Conservation (phyloP, 2,329 filamentous ascomycete species). For the Pseudogymnoascus sp. region DNA sequence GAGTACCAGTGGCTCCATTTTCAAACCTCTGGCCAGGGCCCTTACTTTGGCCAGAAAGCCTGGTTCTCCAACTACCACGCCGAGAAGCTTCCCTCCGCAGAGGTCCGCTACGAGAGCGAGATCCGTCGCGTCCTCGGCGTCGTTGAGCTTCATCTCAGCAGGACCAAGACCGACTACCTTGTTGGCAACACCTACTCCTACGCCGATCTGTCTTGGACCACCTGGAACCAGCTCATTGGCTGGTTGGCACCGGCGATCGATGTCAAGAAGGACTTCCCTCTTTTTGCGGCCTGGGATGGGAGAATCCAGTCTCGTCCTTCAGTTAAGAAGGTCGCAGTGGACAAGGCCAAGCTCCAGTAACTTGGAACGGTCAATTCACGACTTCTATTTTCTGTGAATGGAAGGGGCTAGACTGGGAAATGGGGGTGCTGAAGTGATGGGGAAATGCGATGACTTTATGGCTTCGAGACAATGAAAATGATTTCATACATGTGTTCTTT, state of each 20-base stretch:
- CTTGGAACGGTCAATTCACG: not conserved
- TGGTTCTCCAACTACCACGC: constrained; percentile 29
- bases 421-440: not conserved
- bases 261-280: constrained; percentile 1
- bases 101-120: constrained; percentile 37
- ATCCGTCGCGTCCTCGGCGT: constrained; percentile 30
- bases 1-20: constrained; percentile 33
- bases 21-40: constrained; percentile 32
- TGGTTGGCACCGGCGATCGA: not conserved
- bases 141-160: constrained; percentile 32
- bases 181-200: constrained; percentile 33
- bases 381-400: not conserved
- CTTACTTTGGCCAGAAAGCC: constrained; percentile 32
- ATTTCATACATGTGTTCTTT: not conserved
- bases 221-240: constrained; percentile 21
- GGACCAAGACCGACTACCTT: constrained; percentile 27
- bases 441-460: not conserved
- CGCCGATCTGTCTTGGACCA: constrained; percentile 32
- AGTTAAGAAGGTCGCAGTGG: not conserved
- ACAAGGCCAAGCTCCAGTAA: not conserved
- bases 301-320: not conserved
- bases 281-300: not conserved
- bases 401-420: not conserved
- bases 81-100: constrained; percentile 35
- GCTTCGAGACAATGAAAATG: not conserved